Evolutionary conservation across 2,329 filamentous ascomycete genomes (phyloP).

Genomic region (Dothistroma pini): DNA sequence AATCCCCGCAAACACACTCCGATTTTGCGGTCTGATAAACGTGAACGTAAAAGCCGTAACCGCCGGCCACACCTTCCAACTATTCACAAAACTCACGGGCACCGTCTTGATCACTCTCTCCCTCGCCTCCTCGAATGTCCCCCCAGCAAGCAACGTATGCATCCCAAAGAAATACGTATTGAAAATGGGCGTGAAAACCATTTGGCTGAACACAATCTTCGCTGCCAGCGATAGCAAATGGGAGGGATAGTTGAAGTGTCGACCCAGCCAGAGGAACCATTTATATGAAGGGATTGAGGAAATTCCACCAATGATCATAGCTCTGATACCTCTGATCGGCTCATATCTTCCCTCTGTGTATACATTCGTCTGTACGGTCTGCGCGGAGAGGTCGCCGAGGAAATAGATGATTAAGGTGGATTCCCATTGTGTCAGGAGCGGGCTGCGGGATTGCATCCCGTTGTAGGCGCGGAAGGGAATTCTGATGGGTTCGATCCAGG

Average conservation of each 20-base stretch:
- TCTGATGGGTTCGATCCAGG: slow-evolving; percentile 47
- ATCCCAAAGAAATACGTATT: slow-evolving; percentile 53
- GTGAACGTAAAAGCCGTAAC: slow-evolving; percentile 84
- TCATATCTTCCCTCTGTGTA: slow-evolving; percentile 54
- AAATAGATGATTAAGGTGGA: slow-evolving; percentile 76
- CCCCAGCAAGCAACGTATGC: slow-evolving; percentile 54
- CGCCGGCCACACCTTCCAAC: slow-evolving; percentile 81
- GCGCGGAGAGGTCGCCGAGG: slow-evolving; percentile 72
- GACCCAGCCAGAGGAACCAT: slow-evolving; percentile 78
- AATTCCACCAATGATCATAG: slow-evolving; percentile 69
- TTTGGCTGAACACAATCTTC: slow-evolving; percentile 79
- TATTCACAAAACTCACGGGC: slow-evolving; percentile 71
- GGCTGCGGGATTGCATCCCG: slow-evolving; percentile 65
- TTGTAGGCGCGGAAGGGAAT: slow-evolving; percentile 57
- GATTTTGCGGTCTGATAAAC: slow-evolving; percentile 74
- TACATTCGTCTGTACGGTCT: slow-evolving; percentile 52
- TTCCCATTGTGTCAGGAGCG: slow-evolving; percentile 74
- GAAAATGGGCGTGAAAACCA: slow-evolving; percentile 68
- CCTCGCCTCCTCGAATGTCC: slow-evolving; percentile 59
- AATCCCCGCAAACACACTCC: slow-evolving; percentile 70
- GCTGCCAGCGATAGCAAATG: slow-evolving; percentile 65
- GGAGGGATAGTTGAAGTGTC: slow-evolving; percentile 79
- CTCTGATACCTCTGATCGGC: slow-evolving; percentile 63
- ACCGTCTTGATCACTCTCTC: slow-evolving; percentile 72
- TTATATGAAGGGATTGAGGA: slow-evolving; percentile 74